phyloP scores from a whole-genome alignment of 148 eudicot genomes.

The Vaccinium darrowii region DNA sequence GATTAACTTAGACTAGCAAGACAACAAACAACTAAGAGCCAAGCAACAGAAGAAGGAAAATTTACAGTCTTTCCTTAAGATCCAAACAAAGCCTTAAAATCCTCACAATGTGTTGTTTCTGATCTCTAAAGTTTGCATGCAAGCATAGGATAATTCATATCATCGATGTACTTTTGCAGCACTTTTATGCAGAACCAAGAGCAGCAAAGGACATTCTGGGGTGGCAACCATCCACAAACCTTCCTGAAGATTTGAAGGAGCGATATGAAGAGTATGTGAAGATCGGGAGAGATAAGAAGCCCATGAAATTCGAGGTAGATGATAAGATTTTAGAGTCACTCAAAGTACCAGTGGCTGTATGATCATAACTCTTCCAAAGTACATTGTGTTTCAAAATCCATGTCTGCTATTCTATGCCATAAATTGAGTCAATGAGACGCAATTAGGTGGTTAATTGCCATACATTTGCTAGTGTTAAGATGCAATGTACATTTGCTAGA shows the following conservation, averaged over 20 bases:
- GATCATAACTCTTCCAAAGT: background rate
- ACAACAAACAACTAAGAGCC: background rate
- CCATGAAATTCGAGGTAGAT: constrained; percentile 67
- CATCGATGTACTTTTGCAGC: constrained; percentile 44
- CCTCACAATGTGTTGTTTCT: background rate
- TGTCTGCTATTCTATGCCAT: background rate
- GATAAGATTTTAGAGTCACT: constrained; percentile 77
- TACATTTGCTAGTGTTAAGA: background rate
- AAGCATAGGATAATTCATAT: constrained; percentile 10
- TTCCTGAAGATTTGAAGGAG: constrained; percentile 82
- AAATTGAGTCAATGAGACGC: background rate
- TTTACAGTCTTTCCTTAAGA: background rate
- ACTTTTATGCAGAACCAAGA: constrained; percentile 93
- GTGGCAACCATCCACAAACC: constrained; percentile 63
- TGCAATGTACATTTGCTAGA: background rate
- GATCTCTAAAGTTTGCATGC: background rate
- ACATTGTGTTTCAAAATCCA: background rate
- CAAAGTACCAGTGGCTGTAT: constrained; percentile 59
- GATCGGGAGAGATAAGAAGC: constrained; percentile 91
- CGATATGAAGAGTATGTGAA: constrained; percentile 82
- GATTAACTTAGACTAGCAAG: background rate
- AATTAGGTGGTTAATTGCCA: background rate
- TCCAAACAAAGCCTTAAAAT: background rate
- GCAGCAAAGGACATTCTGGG: constrained; percentile 85
- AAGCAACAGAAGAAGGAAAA: background rate